Evolutionary conservation across 176 grass and related monocot species (phyloP), one percentile per base, ranked within the genome.

Genomic region (Oryza glumipatula): DNA sequence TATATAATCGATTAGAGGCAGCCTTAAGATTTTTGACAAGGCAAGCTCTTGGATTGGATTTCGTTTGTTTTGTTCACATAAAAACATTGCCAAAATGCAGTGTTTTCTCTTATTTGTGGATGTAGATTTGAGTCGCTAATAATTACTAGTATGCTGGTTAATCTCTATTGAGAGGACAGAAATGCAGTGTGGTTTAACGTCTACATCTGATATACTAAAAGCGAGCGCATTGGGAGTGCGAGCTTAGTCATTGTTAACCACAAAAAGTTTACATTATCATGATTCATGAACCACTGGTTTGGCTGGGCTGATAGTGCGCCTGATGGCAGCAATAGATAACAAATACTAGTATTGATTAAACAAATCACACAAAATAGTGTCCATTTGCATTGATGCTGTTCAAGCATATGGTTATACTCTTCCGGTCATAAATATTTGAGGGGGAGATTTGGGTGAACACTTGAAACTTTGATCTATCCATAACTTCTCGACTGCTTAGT

Each of bases 241-340:
- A 21, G 24, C 72, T 35, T 61, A 63, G 72, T 70, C 71, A 87
- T 76, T 26, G 38, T 33, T 19, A 32, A 70, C 80, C 80, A 72
- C 24, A 52, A 24, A 24, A 58, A 17, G 9, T 4, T 3, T 88
- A 9, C 28, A 45, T 46, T 14, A 39, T 67, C 6, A 70, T 22
- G 23, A 45, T 38, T 67, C 5, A 33, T 22, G 23, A 9, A 15
- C 45, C 15, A 39, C 61, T 11, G 46, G 45, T 74, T 35, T 1
- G 17, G 47, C 38, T 56, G 41, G 36, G 45, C 80, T 39, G 9
- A 8, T 11, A 48, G 67, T 77, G 67, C 24, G 35, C 58, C 24
- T 58, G 67, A 47, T 14, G 51, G 35, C 33, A 88, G 44, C 68
- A 39, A 16, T 66, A 51, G 3, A n/a, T n/a, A 33, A 61, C 52